Percentiles rank a stretch among this genome's conserved stretches.
Evolutionary conservation across 768 basidiomycete species (phyloP).

Genomic region (Tylopilus plumbeoviolaceoides): DNA sequence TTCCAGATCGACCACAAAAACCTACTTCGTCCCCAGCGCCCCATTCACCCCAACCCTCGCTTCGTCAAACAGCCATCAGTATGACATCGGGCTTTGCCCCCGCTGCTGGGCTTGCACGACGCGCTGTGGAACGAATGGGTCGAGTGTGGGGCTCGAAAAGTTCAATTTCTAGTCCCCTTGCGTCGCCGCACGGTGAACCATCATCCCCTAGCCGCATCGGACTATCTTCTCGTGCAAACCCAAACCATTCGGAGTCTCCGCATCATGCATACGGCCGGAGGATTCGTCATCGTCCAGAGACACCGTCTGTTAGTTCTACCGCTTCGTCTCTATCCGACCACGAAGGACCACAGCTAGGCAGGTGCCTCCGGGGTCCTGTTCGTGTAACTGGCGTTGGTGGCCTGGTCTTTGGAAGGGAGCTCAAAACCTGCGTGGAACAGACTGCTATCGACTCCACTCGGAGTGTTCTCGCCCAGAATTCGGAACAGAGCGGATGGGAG

Average conservation of each 20-base stretch:
- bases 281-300: conserved; percentile 52
- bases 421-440: conserved; percentile 52
- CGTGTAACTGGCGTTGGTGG: conserved; percentile 40
- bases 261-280: conserved; percentile 30
- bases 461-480: conserved; percentile 6
- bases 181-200: conserved; percentile 41
- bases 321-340: conserved; percentile 45
- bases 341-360: conserved; percentile 55
- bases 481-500: not conserved
- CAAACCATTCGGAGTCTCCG: conserved; percentile 34
- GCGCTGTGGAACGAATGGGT: conserved; percentile 75
- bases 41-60: conserved; percentile 28
- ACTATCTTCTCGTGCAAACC: conserved; percentile 36
- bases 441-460: conserved; percentile 43
- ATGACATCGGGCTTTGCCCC: conserved; percentile 66
- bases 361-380: conserved; percentile 51
- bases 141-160: conserved; percentile 52
- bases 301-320: conserved; percentile 54
- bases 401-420: conserved; percentile 63
- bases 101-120: conserved; percentile 69
- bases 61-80: conserved; percentile 68
- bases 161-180: conserved; percentile 38
- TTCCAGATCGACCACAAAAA: conserved; percentile 23
- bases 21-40: conserved; percentile 1
- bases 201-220: conserved; percentile 35